Evolutionary conservation across 2,329 filamentous ascomycete genomes (phyloP), one percentile per base, ranked within the genome.

Genomic region (Rasamsonia emersonii): DNA sequence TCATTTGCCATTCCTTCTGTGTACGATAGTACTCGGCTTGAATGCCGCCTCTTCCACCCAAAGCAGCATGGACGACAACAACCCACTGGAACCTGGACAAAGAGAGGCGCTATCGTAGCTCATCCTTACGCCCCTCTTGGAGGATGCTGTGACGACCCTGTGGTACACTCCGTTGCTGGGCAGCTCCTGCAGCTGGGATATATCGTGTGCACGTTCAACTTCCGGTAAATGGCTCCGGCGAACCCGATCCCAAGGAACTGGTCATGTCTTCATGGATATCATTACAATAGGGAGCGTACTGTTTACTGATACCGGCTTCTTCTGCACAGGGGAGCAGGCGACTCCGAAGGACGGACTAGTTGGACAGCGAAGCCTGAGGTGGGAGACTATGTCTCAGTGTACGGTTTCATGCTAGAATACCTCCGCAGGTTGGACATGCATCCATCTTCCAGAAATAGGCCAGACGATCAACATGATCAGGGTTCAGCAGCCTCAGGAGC

Each of bases 51-150:
- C 38, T 93, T 91, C 57, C 79, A 91, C 46, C 80, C 82, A 45
- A 60, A 21, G 8, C 35, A 41, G 38, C 24, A 39, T 24, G 18
- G 40, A 49, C 37, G 44, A 49, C 33, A 25, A 38, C 38, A 50
- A 36, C 27, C 35, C 37, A 19, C 34, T 32, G 14, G 33, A n/a
- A 18, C 4, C 5, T 63, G 56, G 58, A 50, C 38, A 28, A 63
- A 55, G 37, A 66, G 58, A 38, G 74, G 68, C 3, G 77, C 77
- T 0, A 67, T 94, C 3, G 64, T 96, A 23, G 88, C 88, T 9
- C 91, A 96, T 56, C 89, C 91, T 0, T 96, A 96, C 53, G 86
- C 85, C 19, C 79, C 85, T 0, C 65, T 96, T 31, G 91, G 91
- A 4, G 91, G 89, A 4, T 78, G 68, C 55, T 91, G 78, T 51